phyloP scores from a whole-genome alignment of 106 monocot genomes.

The Chionographis japonica region DNA sequence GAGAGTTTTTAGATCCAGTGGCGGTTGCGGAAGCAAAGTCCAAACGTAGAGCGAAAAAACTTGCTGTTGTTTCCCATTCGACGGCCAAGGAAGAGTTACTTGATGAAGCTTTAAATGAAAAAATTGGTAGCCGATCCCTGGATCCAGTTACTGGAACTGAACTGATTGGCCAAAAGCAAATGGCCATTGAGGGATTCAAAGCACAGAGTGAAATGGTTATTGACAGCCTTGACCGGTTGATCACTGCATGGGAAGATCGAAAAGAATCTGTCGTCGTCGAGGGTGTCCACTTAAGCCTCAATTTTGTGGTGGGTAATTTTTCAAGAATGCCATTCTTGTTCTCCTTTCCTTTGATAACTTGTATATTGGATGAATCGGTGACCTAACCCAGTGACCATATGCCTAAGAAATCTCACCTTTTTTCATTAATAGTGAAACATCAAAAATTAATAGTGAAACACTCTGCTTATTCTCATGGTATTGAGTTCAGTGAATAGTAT shows the following conservation, averaged over 20 bases:
- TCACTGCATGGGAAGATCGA: slow-evolving; percentile 94
- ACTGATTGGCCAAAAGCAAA: slow-evolving; percentile 54
- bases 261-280: slow-evolving; percentile 93
- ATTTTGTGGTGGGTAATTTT: slow-evolving; percentile 69
- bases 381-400: no score
- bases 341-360: no score
- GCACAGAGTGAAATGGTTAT: slow-evolving; percentile 99
- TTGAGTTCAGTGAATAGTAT: no score
- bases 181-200: slow-evolving; percentile 83
- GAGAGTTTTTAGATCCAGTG: slow-evolving; percentile 67
- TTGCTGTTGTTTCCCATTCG: slow-evolving; percentile 25
- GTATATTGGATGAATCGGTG: no score
- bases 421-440: no score
- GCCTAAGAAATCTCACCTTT: no score
- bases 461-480: background rate
- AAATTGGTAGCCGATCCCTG: slow-evolving; percentile 8
- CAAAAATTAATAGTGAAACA: no score
- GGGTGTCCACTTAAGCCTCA: slow-evolving; percentile 95
- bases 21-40: slow-evolving; percentile 82
- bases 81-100: slow-evolving; percentile 20
- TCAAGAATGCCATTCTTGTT: no score
- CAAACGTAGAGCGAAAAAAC: slow-evolving; percentile 59
- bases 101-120: slow-evolving; percentile 17
- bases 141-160: slow-evolving; percentile 21
- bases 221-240: slow-evolving; percentile 89